phyloP scores from a whole-genome alignment of 2,329 filamentous ascomycete genomes.

The Nigrospora osmanthi region DNA sequence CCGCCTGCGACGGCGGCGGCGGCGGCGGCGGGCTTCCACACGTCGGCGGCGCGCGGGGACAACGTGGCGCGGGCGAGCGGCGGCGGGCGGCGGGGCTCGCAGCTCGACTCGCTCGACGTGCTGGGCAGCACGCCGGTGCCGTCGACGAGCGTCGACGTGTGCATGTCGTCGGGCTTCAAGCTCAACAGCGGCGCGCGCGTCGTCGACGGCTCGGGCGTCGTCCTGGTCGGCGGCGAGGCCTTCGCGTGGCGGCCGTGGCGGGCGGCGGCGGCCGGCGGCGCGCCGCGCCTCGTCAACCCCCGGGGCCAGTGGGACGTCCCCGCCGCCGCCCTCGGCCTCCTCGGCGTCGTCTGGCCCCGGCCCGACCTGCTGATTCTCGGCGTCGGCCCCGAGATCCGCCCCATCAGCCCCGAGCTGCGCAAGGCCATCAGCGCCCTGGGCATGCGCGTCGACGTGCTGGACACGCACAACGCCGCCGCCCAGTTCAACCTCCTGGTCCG shows the following conservation, averaged over 20 bases:
- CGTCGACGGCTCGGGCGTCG: conserved; percentile 58
- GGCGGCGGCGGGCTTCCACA: conserved; percentile 9
- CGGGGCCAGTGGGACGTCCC: conserved; percentile 78
- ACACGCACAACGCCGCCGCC: conserved; percentile 87
- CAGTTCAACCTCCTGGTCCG: conserved; percentile 96
- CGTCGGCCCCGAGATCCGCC: conserved; percentile 66
- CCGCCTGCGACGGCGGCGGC: background rate
- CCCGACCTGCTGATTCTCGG: conserved; percentile 91
- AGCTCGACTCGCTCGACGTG: conserved; percentile 73
- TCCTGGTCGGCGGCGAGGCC: conserved; percentile 80
- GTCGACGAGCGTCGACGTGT: conserved; percentile 76
- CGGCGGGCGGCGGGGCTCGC: conserved; percentile 1
- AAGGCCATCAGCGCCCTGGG: conserved; percentile 68
- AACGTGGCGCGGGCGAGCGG: background rate
- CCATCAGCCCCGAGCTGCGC: conserved; percentile 68
- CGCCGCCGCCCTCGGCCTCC: conserved; percentile 62
- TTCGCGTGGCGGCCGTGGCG: conserved; percentile 86
- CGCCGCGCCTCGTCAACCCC: conserved; percentile 53
- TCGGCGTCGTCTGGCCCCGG: conserved; percentile 77
- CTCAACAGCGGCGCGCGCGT: conserved; percentile 75
- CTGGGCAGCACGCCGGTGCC: conserved; percentile 68
- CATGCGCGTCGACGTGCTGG: conserved; percentile 78
- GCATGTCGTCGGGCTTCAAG: conserved; percentile 75
- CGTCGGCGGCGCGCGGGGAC: conserved; percentile 4
- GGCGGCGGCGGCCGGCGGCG: conserved; percentile 20